Conservation (phyloP, 257 asterid genomes). For the Solanum chilense region DNA sequence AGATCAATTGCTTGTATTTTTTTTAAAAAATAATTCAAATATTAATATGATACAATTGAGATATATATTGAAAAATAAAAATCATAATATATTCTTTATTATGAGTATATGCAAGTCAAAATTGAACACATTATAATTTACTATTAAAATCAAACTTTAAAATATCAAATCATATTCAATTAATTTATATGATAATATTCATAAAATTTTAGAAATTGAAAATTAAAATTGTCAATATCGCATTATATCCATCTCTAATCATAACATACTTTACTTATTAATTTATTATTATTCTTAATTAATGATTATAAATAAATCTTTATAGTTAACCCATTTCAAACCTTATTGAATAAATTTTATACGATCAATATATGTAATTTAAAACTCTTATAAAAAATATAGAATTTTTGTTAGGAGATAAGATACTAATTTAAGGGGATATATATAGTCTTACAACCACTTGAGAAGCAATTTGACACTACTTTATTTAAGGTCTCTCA, state of each 20-base stretch:
- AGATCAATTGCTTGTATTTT: too few relatives aligned
- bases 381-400: not conserved
- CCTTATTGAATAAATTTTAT: not conserved
- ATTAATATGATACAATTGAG: not conserved
- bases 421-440: not conserved
- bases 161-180: not conserved
- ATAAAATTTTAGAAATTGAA: too few relatives aligned
- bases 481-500: not conserved
- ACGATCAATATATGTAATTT: not conserved
- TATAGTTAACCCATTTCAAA: too few relatives aligned
- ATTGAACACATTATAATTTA: not conserved
- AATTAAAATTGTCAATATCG: not conserved
- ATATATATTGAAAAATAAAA: too few relatives aligned
- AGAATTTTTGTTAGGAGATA: not conserved
- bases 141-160: too few relatives aligned
- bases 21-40: too few relatives aligned
- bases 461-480: not conserved
- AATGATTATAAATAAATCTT: not conserved
- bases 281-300: not conserved
- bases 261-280: not conserved
- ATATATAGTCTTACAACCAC: not conserved
- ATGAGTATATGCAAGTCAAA: not conserved
- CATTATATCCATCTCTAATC: not conserved
- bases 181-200: too few relatives aligned
- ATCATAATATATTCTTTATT: not conserved